Evolutionary conservation across 75 land plant species (phyloP), one percentile per base, ranked within the genome.

Genomic region (Chamaecyparis obtusa): DNA sequence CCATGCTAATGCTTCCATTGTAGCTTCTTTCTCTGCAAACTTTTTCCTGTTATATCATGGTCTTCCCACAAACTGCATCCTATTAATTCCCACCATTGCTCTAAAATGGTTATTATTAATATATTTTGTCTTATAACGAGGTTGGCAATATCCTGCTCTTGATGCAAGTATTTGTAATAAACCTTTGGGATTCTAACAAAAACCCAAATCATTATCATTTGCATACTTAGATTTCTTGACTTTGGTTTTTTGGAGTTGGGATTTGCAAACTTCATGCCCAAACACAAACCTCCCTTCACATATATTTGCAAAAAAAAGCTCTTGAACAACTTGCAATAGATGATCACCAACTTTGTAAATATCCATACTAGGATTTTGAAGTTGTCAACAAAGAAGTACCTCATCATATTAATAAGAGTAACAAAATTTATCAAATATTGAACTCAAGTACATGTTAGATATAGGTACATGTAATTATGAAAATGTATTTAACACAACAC

Each of bases 1-100:
- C 93, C 93, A 94, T 51, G 85, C 91, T 84, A 95, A 87, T 49
- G 97, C 97, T 88, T 92, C 92, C 43, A 94, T 87, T 30, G 98
- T 96, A 57, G 95, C 99, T 86, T 95, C 97, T 88, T 90, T 92
- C 89, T 96, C 99, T 0, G 98, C 99, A 17, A 93, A 89, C 85
- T 92, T 93, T 87, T 98, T 98, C 87, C n/a, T n/a, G n/a, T 86
- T 96, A 83, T 78, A 90, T 77, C 94, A 93, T 3, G 94, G 95
- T 41, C 95, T 93, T 13, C 99, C 98, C 15, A 96, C 92, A 87
- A 96, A 98, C 83, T 92, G 91, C 95, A 92, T 94, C n/a, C 95
- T 96, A 85, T 92, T 94, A 87, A 97, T 93, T 84, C 92, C 95
- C 86, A 94, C 94, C 39, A 92, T 60, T 17, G 98, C 94, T 87